A percentile compares a stretch with the other conserved stretches of the same genome.
phyloP scores from a whole-genome alignment of 2,329 filamentous ascomycete genomes.

The Penicillium thymicola region DNA sequence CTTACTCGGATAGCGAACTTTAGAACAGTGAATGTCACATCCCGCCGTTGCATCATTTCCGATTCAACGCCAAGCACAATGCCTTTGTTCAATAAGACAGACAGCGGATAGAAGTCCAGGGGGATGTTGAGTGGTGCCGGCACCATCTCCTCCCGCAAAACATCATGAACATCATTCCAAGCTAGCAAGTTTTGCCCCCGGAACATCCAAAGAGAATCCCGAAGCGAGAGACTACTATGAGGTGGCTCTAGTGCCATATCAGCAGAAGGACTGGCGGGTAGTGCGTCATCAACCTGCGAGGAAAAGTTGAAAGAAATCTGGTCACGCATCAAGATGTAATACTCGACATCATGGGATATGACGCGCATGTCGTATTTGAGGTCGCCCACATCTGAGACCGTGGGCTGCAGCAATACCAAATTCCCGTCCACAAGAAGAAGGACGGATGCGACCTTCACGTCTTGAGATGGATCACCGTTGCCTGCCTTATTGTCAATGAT shows the following conservation, averaged over 20 bases:
- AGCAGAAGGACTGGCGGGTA: slow-evolving; percentile 50
- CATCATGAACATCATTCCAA: slow-evolving; percentile 85
- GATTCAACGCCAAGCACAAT: slow-evolving; percentile 88
- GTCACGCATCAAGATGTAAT: slow-evolving; percentile 88
- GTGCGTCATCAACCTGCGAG: slow-evolving; percentile 45
- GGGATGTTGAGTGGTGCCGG: slow-evolving; percentile 72
- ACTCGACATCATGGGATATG: slow-evolving; percentile 93
- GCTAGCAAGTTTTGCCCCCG: slow-evolving; percentile 80
- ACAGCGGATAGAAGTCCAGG: slow-evolving; percentile 94
- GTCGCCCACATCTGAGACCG: slow-evolving; percentile 73
- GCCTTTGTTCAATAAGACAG: slow-evolving; percentile 80
- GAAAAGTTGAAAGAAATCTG: slow-evolving; percentile 57
- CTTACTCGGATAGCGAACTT: slow-evolving; percentile 82
- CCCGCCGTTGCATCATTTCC: slow-evolving; percentile 86
- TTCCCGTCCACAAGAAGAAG: slow-evolving; percentile 97
- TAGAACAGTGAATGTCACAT: slow-evolving; percentile 86
- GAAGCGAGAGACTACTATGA: slow-evolving; percentile 56
- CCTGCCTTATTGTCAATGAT: slow-evolving; percentile 38
- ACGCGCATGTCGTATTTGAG: slow-evolving; percentile 98
- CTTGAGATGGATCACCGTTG: slow-evolving; percentile 90
- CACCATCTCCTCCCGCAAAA: slow-evolving; percentile 72
- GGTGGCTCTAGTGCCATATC: slow-evolving; percentile 45
- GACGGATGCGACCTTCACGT: slow-evolving; percentile 89
- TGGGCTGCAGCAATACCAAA: slow-evolving; percentile 85
- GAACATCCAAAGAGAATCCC: slow-evolving; percentile 92